Evolutionary conservation across 2,329 filamentous ascomycete species (phyloP).

Genomic region (Trichoderma sp.): DNA sequence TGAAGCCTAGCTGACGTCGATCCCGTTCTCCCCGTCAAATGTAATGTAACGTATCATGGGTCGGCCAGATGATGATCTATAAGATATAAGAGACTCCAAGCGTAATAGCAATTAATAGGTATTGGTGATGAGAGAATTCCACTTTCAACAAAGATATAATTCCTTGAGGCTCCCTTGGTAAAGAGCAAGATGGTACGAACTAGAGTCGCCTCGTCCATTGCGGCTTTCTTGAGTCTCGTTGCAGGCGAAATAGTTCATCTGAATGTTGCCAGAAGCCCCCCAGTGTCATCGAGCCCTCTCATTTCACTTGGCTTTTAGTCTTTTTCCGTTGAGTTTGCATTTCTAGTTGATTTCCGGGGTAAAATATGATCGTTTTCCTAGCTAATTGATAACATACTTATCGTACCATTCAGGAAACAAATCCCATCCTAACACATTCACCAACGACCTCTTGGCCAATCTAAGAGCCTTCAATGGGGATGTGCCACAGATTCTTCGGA

Average conservation of each 20-base stretch:
- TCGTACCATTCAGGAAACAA: background rate
- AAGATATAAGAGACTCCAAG: background rate
- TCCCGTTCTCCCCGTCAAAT: background rate
- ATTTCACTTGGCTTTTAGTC: conserved; percentile 15
- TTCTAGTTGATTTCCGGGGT: conserved; percentile 13
- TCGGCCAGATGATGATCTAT: background rate
- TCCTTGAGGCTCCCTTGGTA: background rate
- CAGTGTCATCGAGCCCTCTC: background rate
- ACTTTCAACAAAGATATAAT: background rate
- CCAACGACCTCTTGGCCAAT: conserved; percentile 11
- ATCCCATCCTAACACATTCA: conserved; percentile 11
- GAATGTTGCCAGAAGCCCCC: background rate
- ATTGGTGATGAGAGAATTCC: background rate
- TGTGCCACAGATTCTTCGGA: conserved; percentile 11
- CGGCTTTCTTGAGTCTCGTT: background rate
- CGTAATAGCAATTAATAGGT: background rate
- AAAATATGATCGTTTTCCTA: background rate
- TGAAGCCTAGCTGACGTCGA: background rate
- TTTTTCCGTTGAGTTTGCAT: conserved; percentile 15
- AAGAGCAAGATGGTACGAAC: background rate
- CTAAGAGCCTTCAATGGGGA: conserved; percentile 10
- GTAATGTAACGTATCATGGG: background rate
- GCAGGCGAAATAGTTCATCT: background rate
- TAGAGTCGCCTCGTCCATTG: background rate
- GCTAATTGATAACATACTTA: background rate